These are phyloP conservation scores for Tulasnella sp. DNA, from an alignment of 768 basidiomycete species.

Conservation along the genomic window DNA sequence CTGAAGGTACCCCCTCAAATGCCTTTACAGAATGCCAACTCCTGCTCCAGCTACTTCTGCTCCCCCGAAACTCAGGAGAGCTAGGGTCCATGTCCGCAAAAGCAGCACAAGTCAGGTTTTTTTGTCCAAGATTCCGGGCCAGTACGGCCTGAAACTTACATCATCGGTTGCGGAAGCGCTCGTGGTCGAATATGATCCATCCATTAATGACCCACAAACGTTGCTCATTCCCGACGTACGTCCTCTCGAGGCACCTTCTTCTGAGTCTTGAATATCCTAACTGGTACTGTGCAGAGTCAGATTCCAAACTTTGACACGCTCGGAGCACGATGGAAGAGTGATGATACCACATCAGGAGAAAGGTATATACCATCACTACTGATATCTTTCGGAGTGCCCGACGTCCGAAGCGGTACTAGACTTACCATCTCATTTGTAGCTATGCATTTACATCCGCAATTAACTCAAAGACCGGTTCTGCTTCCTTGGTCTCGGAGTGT, in stretches of 20 bases:
- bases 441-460: background rate
- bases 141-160: background rate
- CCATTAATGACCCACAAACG: background rate
- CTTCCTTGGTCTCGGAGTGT: background rate
- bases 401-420: too few species aligned
- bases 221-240: background rate
- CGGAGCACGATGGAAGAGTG: background rate
- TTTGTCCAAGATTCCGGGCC: background rate
- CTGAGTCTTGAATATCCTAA: background rate
- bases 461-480: background rate
- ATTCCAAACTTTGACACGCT: background rate
- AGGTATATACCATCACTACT: background rate
- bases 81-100: background rate
- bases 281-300: background rate
- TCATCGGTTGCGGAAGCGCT: background rate
- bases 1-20: background rate
- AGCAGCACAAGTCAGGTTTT: background rate
- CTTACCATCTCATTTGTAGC: background rate
- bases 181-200: background rate
- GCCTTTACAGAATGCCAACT: background rate
- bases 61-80: background rate
- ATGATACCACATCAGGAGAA: background rate
- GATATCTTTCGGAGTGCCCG: background rate
- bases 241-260: background rate
- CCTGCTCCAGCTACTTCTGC: background rate